Evolutionary conservation across 2,329 filamentous ascomycete species (phyloP).

Genomic region (Cytospora leucostoma): DNA sequence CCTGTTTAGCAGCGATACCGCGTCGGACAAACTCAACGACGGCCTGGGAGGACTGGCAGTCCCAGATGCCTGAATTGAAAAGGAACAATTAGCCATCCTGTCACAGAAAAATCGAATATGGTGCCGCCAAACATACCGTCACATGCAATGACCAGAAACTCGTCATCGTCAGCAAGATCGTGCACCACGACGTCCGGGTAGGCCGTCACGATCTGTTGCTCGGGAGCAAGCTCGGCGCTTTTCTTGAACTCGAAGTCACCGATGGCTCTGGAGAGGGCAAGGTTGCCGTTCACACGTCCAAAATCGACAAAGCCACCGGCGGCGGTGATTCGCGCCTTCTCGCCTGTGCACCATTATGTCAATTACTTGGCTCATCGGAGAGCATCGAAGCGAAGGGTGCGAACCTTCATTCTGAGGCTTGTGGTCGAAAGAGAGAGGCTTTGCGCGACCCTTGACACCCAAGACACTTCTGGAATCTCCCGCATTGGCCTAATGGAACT

Average conservation of each 20-base stretch:
- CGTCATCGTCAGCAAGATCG: slow-evolving; percentile 88
- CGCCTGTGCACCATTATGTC: slow-evolving; percentile 57
- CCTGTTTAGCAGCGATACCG: slow-evolving; percentile 94
- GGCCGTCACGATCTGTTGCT: slow-evolving; percentile 97
- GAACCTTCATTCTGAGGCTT: slow-evolving; percentile 97
- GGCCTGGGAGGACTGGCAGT: slow-evolving; percentile 97
- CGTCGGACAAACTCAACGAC: slow-evolving; percentile 96
- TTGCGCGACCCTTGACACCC: slow-evolving; percentile 94
- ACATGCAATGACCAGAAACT: slow-evolving; percentile 91
- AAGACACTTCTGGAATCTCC: slow-evolving; percentile 94
- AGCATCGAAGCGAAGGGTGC: slow-evolving; percentile 29
- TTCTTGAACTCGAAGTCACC: slow-evolving; percentile 99
- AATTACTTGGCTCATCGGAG: slow-evolving; percentile 4
- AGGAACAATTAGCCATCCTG: neutral
- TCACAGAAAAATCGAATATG: neutral
- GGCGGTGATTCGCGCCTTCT: slow-evolving; percentile 93
- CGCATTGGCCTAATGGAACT: slow-evolving; percentile 76
- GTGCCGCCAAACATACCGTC: slow-evolving; percentile 64
- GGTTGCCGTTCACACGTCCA: slow-evolving; percentile 95
- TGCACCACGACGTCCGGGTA: slow-evolving; percentile 93
- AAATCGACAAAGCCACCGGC: slow-evolving; percentile 98
- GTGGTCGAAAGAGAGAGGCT: slow-evolving; percentile 98
- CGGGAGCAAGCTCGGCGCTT: slow-evolving; percentile 93
- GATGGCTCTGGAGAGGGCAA: slow-evolving; percentile 93
- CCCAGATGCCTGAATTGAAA: slow-evolving; percentile 83